Percentiles rank a stretch among this genome's conserved stretches.
These are phyloP conservation scores for Leishmania lainsoni DNA, from an alignment of 208 protist species.

Conservation along the genomic window DNA sequence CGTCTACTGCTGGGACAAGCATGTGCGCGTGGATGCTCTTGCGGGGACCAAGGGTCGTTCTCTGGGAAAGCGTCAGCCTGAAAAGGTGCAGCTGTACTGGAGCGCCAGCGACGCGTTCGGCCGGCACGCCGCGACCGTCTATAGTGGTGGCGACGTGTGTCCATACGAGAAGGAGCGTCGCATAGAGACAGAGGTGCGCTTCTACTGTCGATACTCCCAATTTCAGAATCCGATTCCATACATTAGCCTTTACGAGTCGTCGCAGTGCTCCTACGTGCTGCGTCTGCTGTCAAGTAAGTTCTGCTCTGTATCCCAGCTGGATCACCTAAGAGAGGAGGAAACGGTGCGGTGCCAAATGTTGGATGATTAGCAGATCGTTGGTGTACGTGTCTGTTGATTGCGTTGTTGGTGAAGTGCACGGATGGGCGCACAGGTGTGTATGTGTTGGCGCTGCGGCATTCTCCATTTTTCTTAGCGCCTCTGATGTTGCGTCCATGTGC, in stretches of 20 bases:
- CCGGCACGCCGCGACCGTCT: slow-evolving; percentile 33
- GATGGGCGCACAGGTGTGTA: not conserved
- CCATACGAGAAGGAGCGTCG: slow-evolving; percentile 10
- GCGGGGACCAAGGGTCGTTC: not conserved
- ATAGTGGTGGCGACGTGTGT: slow-evolving; percentile 31
- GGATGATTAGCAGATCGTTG: slow-evolving; percentile 4
- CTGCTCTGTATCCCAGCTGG: slow-evolving; percentile 38
- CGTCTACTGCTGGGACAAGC: slow-evolving; percentile 19
- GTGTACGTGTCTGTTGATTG: too few relatives aligned
- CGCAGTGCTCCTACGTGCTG: slow-evolving; percentile 54
- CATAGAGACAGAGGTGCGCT: slow-evolving; percentile 27
- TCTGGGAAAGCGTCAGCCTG: not conserved
- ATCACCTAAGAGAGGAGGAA: slow-evolving; percentile 17
- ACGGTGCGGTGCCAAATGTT: slow-evolving; percentile 46
- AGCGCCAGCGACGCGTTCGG: slow-evolving; percentile 24
- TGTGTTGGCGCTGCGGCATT: not conserved
- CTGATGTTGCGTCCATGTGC: not conserved
- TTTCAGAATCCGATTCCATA: slow-evolving; percentile 28
- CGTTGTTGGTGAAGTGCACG: not conserved
- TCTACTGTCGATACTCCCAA: slow-evolving; percentile 30
- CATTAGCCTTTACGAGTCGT: slow-evolving; percentile 23
- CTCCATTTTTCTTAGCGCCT: not conserved
- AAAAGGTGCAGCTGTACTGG: slow-evolving; percentile 1
- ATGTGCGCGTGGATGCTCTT: slow-evolving; percentile 12
- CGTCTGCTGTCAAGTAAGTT: slow-evolving; percentile 19